These are phyloP conservation scores for Pouteria glomerata DNA, from an alignment of 148 eudicot genomes.

Conservation along the genomic window DNA sequence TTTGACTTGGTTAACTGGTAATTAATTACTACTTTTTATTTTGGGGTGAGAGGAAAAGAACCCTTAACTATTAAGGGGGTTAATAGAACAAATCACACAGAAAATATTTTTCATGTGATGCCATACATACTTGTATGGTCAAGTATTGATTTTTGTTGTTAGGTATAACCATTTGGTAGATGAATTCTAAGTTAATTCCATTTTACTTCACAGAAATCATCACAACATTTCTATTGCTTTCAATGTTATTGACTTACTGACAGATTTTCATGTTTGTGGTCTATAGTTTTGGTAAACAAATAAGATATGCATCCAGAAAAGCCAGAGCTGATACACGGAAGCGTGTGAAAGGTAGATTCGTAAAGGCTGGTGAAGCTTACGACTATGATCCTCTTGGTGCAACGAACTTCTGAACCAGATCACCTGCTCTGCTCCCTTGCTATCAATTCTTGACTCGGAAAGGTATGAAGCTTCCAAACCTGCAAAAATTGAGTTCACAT, in stretches of 20 bases:
- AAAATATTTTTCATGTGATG: neutral
- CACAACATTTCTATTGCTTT: neutral
- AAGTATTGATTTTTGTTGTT: neutral
- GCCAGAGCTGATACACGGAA: slow-evolving; percentile 59
- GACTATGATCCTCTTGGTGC: slow-evolving; percentile 34
- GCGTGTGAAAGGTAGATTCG: slow-evolving; percentile 57
- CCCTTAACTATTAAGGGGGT: too few species aligned
- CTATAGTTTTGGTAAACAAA: slow-evolving; percentile 53
- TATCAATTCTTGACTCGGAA: neutral
- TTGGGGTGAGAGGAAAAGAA: too few species aligned
- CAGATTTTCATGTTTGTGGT: neutral
- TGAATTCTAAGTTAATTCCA: too few species aligned
- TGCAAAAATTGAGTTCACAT: neutral
- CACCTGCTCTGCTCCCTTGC: slow-evolving; percentile 6
- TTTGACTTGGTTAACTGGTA: too few species aligned
- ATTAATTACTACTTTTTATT: too few species aligned
- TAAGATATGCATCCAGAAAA: slow-evolving; percentile 53
- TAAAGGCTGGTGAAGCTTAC: slow-evolving; percentile 44
- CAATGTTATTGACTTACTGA: neutral
- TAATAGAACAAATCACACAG: neutral
- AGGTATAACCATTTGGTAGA: neutral
- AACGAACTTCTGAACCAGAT: slow-evolving; percentile 4
- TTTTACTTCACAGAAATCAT: neutral
- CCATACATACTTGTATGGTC: neutral
- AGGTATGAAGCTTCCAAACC: neutral